phyloP scores from a whole-genome alignment of 208 protist species.

The Lotmaria passim region DNA sequence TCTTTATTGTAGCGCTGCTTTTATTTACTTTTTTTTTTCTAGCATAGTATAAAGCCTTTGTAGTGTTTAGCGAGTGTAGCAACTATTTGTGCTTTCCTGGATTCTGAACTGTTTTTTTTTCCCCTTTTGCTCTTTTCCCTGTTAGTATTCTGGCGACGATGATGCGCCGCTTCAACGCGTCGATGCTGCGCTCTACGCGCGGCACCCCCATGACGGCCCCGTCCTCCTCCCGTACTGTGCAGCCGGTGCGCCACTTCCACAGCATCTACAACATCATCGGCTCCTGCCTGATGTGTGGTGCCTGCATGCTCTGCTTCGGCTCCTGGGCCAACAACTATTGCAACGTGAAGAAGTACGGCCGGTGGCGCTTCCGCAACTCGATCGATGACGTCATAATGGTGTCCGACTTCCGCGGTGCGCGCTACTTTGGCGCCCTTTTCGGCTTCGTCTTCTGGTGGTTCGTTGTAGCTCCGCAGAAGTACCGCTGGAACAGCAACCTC shows the following conservation, averaged over 20 bases:
- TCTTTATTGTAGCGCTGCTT: no score
- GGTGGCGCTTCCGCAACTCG: constrained; percentile 87
- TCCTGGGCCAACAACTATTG: constrained; percentile 88
- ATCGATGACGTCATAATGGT: constrained; percentile 89
- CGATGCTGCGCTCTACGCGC: constrained; percentile 19
- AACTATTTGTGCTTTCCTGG: not conserved
- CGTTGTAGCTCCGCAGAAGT: constrained; percentile 85
- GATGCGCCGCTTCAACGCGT: constrained; percentile 48
- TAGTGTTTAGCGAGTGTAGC: not conserved
- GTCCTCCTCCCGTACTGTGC: constrained; percentile 4
- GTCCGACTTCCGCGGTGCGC: constrained; percentile 75
- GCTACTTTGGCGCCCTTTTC: constrained; percentile 75
- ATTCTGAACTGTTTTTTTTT: not conserved
- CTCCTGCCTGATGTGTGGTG: constrained; percentile 66
- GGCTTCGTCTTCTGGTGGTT: constrained; percentile 90
- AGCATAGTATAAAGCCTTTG: no score
- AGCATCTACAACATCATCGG: constrained; percentile 61
- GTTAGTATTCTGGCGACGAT: constrained; percentile 10
- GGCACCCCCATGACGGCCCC: constrained; percentile 3
- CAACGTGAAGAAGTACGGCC: constrained; percentile 87
- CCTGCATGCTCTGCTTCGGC: constrained; percentile 80
- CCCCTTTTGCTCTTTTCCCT: constrained; percentile 1
- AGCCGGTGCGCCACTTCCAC: constrained; percentile 53
- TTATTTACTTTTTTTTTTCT: no score
- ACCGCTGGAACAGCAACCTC: constrained; percentile 76